Conservation (phyloP, 1,284 basidiomycete genomes). For the Cryptococcus depauperatus region DNA sequence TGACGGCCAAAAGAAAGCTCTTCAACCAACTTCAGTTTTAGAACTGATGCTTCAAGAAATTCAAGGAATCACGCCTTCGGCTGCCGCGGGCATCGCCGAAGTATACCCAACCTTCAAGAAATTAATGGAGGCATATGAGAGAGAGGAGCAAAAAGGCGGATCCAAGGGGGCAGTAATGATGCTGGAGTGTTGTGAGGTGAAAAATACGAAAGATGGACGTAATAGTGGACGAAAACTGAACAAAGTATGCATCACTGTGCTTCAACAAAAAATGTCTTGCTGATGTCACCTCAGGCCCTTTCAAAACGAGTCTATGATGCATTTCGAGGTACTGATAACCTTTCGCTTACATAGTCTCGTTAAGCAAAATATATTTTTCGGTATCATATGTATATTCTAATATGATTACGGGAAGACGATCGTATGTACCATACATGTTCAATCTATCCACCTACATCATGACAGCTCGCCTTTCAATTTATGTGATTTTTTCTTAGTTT, state of each 20-base stretch:
- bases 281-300: constrained; percentile 20
- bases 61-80: constrained; percentile 38
- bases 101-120: constrained; percentile 30
- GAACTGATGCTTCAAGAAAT: constrained; percentile 44
- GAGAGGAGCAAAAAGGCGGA: constrained; percentile 21
- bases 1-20: constrained; percentile 24
- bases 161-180: constrained; percentile 21
- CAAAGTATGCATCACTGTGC: constrained; percentile 14
- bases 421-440: too few relatives aligned
- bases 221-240: constrained; percentile 29
- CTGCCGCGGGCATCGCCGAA: constrained; percentile 30
- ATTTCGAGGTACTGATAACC: constrained; percentile 32
- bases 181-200: constrained; percentile 34
- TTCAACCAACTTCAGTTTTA: constrained; percentile 24
- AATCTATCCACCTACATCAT: too few relatives aligned
- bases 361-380: too few relatives aligned
- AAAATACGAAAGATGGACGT: neutral
- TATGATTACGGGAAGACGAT: too few relatives aligned
- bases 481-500: constrained; percentile 30
- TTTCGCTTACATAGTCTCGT: constrained; percentile 32
- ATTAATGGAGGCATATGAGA: constrained; percentile 40
- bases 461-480: constrained; percentile 21
- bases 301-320: constrained; percentile 31
- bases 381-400: too few relatives aligned
- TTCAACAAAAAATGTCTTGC: neutral